A percentile compares a stretch with the other conserved stretches of the same genome.
Evolutionary conservation across 306 rosid genomes (phyloP).

Genomic region (Malus sieversii): DNA sequence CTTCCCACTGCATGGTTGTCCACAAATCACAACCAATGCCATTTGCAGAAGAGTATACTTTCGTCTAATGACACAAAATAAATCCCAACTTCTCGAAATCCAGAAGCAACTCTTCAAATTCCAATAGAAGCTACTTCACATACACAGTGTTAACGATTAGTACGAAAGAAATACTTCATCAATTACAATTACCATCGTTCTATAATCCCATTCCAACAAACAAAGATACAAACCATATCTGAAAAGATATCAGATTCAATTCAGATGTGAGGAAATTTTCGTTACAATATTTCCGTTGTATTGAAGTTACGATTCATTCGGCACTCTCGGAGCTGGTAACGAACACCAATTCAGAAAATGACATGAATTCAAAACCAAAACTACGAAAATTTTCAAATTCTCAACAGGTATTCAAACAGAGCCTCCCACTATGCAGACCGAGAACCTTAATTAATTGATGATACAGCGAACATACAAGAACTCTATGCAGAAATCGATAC

Average conservation of each 20-base stretch:
- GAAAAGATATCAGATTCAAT: background rate
- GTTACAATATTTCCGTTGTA: background rate
- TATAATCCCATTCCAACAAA: background rate
- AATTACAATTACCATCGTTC: background rate
- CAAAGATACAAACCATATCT: background rate
- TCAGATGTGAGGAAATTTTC: background rate
- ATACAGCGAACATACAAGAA: background rate
- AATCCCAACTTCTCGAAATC: background rate
- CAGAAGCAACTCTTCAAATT: background rate
- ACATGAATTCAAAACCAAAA: background rate
- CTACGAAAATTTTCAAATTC: background rate
- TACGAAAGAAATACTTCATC: background rate
- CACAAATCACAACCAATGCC: slow-evolving; percentile 95
- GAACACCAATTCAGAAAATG: background rate
- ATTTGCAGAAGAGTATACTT: slow-evolving; percentile 13
- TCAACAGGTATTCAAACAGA: background rate
- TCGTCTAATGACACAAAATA: background rate
- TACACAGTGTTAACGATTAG: background rate
- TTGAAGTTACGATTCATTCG: background rate
- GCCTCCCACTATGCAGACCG: background rate
- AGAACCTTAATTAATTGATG: background rate
- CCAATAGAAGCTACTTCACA: background rate
- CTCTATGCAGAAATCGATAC: background rate
- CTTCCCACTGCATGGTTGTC: slow-evolving; percentile 87
- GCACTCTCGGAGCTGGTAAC: background rate